phyloP scores from a whole-genome alignment of 345 rosid species.

The Crucihimalaya himalaica region DNA sequence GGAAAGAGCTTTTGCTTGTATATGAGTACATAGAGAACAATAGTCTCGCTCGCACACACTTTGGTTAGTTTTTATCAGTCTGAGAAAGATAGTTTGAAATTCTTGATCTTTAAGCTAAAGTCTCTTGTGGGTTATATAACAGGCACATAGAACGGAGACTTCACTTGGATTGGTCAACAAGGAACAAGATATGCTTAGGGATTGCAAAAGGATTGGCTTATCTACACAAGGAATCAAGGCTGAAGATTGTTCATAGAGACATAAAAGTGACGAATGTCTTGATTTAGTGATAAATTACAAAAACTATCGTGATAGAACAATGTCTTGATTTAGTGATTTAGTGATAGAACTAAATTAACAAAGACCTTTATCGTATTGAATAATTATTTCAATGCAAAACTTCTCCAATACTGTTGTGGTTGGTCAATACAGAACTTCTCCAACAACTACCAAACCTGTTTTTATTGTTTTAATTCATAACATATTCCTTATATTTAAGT shows the following conservation, averaged over 20 bases:
- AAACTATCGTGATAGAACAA: no score
- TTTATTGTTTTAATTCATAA: no score
- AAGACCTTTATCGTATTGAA: no score
- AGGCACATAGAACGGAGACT: slow-evolving; percentile 49
- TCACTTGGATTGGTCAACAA: slow-evolving; percentile 61
- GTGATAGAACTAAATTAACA: no score
- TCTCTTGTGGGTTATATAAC: background rate
- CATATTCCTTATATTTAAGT: no score
- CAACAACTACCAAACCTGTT: no score
- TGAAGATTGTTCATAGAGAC: slow-evolving; percentile 75
- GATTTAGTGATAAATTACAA: no score
- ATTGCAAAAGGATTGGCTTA: slow-evolving; percentile 68
- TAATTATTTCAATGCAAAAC: no score
- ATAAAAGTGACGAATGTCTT: slow-evolving; percentile 70
- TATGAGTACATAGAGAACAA: slow-evolving; percentile 78
- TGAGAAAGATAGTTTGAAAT: background rate
- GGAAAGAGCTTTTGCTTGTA: slow-evolving; percentile 58
- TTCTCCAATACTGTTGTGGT: no score
- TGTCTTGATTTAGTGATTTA: no score
- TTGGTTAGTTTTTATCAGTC: slow-evolving; percentile 47
- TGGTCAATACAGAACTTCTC: no score
- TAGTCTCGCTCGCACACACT: slow-evolving; percentile 61
- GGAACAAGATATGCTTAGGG: slow-evolving; percentile 65
- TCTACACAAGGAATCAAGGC: slow-evolving; percentile 69
- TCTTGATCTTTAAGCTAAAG: background rate